Percentiles rank a stretch among this genome's conserved stretches.
Conservation (phyloP, 2,329 filamentous ascomycete genomes). For the Aschersonia sp. region DNA sequence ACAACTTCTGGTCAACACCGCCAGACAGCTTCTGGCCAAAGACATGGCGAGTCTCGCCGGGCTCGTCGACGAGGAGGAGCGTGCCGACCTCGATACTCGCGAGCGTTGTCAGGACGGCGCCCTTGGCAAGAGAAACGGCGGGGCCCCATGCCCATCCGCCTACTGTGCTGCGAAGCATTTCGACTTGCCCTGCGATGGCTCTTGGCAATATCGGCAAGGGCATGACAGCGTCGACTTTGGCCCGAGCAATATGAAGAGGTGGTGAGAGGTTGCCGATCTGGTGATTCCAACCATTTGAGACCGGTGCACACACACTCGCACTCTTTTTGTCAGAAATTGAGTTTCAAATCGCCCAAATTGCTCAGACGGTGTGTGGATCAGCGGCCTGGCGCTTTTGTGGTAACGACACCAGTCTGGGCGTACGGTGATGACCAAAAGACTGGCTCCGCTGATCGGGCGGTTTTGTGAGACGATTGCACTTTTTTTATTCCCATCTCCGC, state of each 20-base stretch:
- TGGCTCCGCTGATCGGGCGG: conserved; percentile 2
- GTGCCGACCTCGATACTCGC: conserved; percentile 32
- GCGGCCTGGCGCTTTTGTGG: neutral
- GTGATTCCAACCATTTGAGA: too few relatives aligned
- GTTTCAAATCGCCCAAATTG: neutral
- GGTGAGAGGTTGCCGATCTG: neutral
- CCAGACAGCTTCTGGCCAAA: conserved; percentile 30
- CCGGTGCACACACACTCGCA: too few relatives aligned
- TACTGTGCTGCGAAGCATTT: conserved; percentile 25
- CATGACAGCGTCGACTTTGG: neutral
- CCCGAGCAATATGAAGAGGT: neutral
- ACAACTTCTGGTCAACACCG: conserved; percentile 19
- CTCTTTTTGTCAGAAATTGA: neutral
- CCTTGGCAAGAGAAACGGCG: conserved; percentile 29
- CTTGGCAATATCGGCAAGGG: neutral
- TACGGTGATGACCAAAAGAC: neutral
- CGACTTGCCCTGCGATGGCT: conserved; percentile 6
- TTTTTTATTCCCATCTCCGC: neutral
- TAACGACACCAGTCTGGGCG: neutral
- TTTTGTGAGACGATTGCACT: neutral
- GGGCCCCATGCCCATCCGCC: conserved; percentile 33
- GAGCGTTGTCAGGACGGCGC: conserved; percentile 28
- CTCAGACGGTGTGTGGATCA: neutral
- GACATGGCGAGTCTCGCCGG: conserved; percentile 22
- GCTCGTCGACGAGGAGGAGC: conserved; percentile 31